Evolutionary conservation across 129 eudicot genomes (phyloP), one percentile per base, ranked within the genome.

Genomic region (Centrapalus pauciflorus): DNA sequence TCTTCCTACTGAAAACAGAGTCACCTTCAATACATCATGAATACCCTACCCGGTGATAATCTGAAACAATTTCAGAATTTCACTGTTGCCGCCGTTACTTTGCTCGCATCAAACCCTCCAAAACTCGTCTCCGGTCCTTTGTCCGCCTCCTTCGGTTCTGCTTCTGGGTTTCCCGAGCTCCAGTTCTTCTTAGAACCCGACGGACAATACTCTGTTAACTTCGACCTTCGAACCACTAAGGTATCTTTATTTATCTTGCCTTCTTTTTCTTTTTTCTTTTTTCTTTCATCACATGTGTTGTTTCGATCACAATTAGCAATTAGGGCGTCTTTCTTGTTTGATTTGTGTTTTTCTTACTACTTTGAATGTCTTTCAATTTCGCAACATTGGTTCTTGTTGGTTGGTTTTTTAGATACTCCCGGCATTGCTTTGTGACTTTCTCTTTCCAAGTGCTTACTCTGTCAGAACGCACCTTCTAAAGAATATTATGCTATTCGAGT

Each of bases 171-270:
- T 33, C 64, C 83, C 56, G 83, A 73, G 72, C 87, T 87, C 1
- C 81, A 55, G 23, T 76, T 87, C 43, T 72, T 43, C 3, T 20
- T 64, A 3, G 83, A 71, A 5, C 65, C 82, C 35, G 77, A 73
- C 17, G 71, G 82, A 11, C 57, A 68, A 49, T 76, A 60, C 43
- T 35, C 75, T 40, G 23, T 69, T 33, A 40, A 66, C 57, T 78
- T 87, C 65, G 85, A 87, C 72, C 83, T 87, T 62, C 51, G 60
- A 19, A 55, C 55, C 30, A 63, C 84, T 66, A 74, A 78, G 90
- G 90, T 77, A 48, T 49, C 9, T 45, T 29, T 30, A 14, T 30
- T 7, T 56, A 25, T 55, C 37, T 45, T 55, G 35, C 12, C 14
- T 26, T 55, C 37, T 27, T 4, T 28, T 66, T 20, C 2, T 16